Evolutionary conservation across 306 rosid genomes (phyloP), one percentile per base, ranked within the genome.

Genomic region (Dalbergia cochinchinensis): DNA sequence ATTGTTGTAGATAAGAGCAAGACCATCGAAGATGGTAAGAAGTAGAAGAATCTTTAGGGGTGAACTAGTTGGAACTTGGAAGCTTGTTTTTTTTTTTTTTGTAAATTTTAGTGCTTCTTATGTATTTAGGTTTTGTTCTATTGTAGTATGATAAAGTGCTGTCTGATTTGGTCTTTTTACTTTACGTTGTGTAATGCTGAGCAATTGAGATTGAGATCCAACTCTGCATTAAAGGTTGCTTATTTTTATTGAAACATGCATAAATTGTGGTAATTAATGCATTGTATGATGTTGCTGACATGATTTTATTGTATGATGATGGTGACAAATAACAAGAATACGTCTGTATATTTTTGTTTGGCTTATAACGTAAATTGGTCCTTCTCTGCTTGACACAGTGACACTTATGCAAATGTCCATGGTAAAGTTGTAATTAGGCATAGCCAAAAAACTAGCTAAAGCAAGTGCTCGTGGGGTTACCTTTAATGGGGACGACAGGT

Each of bases 11-110:
- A 89, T 70, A 79, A 82, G 69, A 37, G 41, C 8, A 13, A 50
- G 57, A 31, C 90, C 92, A 78, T 88, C 78, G 84, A 90, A 91
- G 94, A 85, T 87, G 88, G 89, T 74, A 89, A 79, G 86, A 80
- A 54, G 60, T 50, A 84, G 87, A 83, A 87, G 91, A 70, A 37
- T 84, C 76, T 63, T 83, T 83, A 51, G 72, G 77, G 47, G 74
- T 66, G 66, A 74, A 79, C 42, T 26, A 33, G 64, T 11, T 48
- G 55, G 19, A 14, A 53, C 5, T 60, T 66, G 69, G 77, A 70
- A 86, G 78, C 63, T 71, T 77, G 55, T 68, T 83, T 1, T 50
- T 14, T 15, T 50, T 6, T 50, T 54, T 4, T 54, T 5, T 91
- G 97, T 94, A 91, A 81, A 88, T 82, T 39, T 16, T 85, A 66